Evolutionary conservation across 2,329 filamentous ascomycete species (phyloP).

Genomic region (Cadophora sp.): DNA sequence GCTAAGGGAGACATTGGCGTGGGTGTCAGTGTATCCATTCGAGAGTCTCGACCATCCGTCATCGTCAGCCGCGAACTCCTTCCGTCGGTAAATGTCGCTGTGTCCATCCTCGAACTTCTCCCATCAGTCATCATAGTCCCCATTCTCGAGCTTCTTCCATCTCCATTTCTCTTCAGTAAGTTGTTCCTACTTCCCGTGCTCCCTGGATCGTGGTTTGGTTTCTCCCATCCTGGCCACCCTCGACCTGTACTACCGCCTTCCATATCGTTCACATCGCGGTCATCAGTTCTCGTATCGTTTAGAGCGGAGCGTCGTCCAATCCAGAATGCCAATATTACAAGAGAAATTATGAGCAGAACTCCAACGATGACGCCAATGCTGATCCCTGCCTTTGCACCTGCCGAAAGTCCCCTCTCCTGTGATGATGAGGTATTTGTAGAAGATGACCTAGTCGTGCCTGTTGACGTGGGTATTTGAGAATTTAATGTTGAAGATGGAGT

Average conservation of each 20-base stretch:
- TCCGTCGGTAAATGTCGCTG: conserved; percentile 7
- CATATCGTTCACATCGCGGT: neutral
- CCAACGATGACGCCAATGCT: conserved; percentile 7
- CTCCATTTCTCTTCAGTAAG: conserved; percentile 4
- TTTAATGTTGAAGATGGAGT: neutral
- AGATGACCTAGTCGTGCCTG: neutral
- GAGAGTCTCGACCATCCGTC: conserved; percentile 9
- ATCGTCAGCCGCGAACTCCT: conserved; percentile 14
- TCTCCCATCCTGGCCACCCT: conserved; percentile 7
- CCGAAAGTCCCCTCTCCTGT: neutral
- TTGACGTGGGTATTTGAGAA: neutral
- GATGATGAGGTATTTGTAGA: neutral
- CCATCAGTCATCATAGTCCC: conserved; percentile 15
- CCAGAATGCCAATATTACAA: conserved; percentile 6
- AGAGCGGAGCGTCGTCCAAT: conserved; percentile 5
- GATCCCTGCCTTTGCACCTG: conserved; percentile 11
- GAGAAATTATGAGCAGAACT: neutral
- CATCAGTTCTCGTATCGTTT: neutral
- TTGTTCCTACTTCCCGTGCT: conserved; percentile 16
- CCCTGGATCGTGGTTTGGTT: neutral
- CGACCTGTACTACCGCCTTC: neutral
- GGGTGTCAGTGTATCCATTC: neutral
- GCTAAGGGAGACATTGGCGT: neutral
- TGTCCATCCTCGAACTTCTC: conserved; percentile 1
- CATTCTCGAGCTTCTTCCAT: conserved; percentile 9